Conservation (phyloP, 2,329 filamentous ascomycete genomes). For the Verticillium nonalfalfae region DNA sequence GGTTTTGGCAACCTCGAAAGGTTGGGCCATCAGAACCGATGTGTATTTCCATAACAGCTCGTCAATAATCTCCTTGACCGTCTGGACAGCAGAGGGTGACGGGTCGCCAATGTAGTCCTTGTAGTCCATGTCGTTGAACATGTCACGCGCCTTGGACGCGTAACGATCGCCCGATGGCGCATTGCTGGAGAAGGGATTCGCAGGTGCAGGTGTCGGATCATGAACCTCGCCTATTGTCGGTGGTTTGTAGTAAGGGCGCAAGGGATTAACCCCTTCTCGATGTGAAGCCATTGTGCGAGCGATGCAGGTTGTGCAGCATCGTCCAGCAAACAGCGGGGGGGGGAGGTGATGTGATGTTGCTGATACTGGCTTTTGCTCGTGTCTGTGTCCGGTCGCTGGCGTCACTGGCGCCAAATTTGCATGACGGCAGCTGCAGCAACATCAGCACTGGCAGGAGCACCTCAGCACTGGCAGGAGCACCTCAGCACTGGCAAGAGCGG, state of each 20-base stretch:
- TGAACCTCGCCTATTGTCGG: conserved; percentile 45
- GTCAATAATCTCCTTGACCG: conserved; percentile 71
- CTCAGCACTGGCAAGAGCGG: neutral
- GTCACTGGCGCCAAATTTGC: neutral
- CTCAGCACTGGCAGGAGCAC: neutral
- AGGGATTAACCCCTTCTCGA: conserved; percentile 50
- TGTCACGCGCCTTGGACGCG: conserved; percentile 67
- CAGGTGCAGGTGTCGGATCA: conserved; percentile 28
- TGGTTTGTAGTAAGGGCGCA: conserved; percentile 65
- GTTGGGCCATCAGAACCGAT: conserved; percentile 82
- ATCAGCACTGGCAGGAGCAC: neutral
- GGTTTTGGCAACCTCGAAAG: conserved; percentile 95
- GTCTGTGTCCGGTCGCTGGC: neutral
- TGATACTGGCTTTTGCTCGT: neutral
- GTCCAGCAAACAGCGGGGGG: neutral
- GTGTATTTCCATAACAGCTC: conserved; percentile 89
- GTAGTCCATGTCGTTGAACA: conserved; percentile 88
- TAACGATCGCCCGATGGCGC: conserved; percentile 31
- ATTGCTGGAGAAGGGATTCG: conserved; percentile 40
- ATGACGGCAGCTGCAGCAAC: neutral
- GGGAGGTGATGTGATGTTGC: neutral
- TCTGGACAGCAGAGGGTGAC: conserved; percentile 68
- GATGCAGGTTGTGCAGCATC: conserved; percentile 4
- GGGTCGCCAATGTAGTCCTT: conserved; percentile 75
- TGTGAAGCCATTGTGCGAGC: conserved; percentile 32